phyloP scores from a whole-genome alignment of 176 grass and related monocot genomes.

The Avena insularis region DNA sequence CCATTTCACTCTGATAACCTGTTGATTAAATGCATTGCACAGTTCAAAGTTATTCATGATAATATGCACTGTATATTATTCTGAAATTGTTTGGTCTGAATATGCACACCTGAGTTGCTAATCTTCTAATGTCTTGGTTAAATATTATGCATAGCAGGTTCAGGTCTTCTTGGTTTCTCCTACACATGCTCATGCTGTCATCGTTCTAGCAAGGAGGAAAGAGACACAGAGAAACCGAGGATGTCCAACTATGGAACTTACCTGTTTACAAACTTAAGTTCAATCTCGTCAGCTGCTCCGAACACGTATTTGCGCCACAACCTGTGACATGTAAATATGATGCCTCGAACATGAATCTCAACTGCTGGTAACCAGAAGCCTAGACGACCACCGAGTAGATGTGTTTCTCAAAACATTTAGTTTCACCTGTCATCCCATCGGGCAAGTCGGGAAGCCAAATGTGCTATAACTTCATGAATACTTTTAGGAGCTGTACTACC shows the following conservation, averaged over 20 bases:
- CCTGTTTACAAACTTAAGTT: constrained; percentile 79
- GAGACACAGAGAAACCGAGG: background rate
- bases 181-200: constrained; percentile 25
- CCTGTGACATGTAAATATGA: constrained; percentile 13
- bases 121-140: constrained; percentile 75
- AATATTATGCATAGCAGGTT: constrained; percentile 66
- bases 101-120: constrained; percentile 59
- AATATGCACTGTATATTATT: background rate
- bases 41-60: background rate
- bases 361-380: background rate
- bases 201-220: constrained; percentile 12
- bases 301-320: constrained; percentile 66
- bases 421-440: constrained; percentile 64
- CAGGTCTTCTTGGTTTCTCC: constrained; percentile 70
- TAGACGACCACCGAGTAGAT: background rate
- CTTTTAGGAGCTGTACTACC: constrained; percentile 50
- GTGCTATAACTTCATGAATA: constrained; percentile 65
- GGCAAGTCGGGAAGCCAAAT: constrained; percentile 63
- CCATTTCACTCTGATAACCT: constrained; percentile 84
- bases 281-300: constrained; percentile 63
- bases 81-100: background rate
- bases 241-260: background rate
- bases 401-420: background rate
- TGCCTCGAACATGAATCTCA: background rate
- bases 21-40: background rate